Percentiles rank a stretch among this genome's conserved stretches.
These are phyloP conservation scores for Melanogaster broomeanus DNA, from an alignment of 768 basidiomycete genomes.

Conservation along the genomic window DNA sequence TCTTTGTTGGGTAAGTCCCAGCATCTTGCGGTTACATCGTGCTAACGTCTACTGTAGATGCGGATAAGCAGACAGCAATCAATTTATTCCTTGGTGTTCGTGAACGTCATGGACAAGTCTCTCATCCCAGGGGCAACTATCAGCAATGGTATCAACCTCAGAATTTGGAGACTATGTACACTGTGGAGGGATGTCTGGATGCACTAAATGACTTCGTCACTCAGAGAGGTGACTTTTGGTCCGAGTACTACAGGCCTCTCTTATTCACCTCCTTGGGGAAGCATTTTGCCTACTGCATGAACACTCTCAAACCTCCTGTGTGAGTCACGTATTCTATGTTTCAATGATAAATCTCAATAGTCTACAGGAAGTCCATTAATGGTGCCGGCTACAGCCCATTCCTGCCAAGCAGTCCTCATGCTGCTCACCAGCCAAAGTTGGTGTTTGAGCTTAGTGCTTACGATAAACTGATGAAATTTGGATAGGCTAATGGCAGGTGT, in stretches of 20 bases:
- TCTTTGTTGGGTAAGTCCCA: slow-evolving; percentile 69
- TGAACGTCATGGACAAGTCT: slow-evolving; percentile 51
- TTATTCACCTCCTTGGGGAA: slow-evolving; percentile 84
- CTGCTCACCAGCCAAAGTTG: slow-evolving; percentile 41
- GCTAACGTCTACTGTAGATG: slow-evolving; percentile 53
- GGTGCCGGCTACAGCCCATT: slow-evolving; percentile 79
- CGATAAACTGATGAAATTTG: neutral
- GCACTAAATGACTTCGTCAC: slow-evolving; percentile 63
- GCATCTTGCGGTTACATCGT: neutral
- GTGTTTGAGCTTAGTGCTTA: slow-evolving; percentile 18
- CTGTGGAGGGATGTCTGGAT: slow-evolving; percentile 61
- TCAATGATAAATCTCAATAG: neutral
- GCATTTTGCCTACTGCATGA: slow-evolving; percentile 93
- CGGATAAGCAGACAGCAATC: slow-evolving; percentile 96
- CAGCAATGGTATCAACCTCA: slow-evolving; percentile 82
- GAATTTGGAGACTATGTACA: slow-evolving; percentile 68
- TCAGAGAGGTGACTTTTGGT: slow-evolving; percentile 75
- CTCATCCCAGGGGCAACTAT: slow-evolving; percentile 68
- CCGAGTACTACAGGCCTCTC: slow-evolving; percentile 84
- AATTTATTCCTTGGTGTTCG: slow-evolving; percentile 92
- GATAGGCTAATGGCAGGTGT: slow-evolving; percentile 76
- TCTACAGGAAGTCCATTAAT: slow-evolving; percentile 63
- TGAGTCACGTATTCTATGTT: slow-evolving; percentile 34
- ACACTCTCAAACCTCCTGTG: slow-evolving; percentile 83
- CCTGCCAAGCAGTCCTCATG: slow-evolving; percentile 51